phyloP scores from a whole-genome alignment of 768 basidiomycete genomes.

The Lactarius quietus region DNA sequence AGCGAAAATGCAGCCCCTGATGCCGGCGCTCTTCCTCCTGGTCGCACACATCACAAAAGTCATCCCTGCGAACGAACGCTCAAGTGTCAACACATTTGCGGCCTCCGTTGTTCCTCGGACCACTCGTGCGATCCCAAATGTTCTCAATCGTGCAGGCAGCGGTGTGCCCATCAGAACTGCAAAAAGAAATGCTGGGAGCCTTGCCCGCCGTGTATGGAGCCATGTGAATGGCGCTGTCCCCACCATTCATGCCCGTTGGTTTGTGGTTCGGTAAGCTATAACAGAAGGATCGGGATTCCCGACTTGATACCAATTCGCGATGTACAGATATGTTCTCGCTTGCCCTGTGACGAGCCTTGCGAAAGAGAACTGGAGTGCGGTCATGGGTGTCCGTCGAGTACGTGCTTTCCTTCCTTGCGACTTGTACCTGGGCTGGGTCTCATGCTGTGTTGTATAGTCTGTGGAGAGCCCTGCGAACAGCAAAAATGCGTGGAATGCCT shows the following conservation, averaged over 20 bases:
- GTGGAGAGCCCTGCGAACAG: slow-evolving; percentile 36
- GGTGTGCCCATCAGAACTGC: slow-evolving; percentile 34
- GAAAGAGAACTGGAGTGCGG: slow-evolving; percentile 34
- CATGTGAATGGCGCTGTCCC: slow-evolving; percentile 36
- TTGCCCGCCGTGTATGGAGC: slow-evolving; percentile 36
- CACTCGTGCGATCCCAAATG: slow-evolving; percentile 33
- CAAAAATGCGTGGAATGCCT: slow-evolving; percentile 37
- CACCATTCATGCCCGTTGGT: slow-evolving; percentile 36
- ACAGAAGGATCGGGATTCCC: background rate
- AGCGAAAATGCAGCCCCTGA: background rate
- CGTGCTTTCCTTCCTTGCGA: background rate
- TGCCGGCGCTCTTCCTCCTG: background rate
- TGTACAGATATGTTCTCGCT: slow-evolving; percentile 35
- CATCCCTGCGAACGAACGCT: slow-evolving; percentile 34
- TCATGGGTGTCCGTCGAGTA: slow-evolving; percentile 39
- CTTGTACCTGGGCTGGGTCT: background rate
- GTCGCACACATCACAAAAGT: slow-evolving; percentile 27
- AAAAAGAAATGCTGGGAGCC: slow-evolving; percentile 32
- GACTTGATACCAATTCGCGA: background rate
- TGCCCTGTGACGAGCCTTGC: slow-evolving; percentile 39
- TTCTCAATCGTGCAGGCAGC: slow-evolving; percentile 28
- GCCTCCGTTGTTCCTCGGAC: slow-evolving; percentile 30
- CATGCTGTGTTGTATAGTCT: slow-evolving; percentile 30
- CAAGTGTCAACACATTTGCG: slow-evolving; percentile 36
- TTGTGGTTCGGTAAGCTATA: slow-evolving; percentile 36